These are phyloP conservation scores for Beauveria rudraprayagi DNA, from an alignment of 2,329 filamentous ascomycete genomes.

Conservation along the genomic window DNA sequence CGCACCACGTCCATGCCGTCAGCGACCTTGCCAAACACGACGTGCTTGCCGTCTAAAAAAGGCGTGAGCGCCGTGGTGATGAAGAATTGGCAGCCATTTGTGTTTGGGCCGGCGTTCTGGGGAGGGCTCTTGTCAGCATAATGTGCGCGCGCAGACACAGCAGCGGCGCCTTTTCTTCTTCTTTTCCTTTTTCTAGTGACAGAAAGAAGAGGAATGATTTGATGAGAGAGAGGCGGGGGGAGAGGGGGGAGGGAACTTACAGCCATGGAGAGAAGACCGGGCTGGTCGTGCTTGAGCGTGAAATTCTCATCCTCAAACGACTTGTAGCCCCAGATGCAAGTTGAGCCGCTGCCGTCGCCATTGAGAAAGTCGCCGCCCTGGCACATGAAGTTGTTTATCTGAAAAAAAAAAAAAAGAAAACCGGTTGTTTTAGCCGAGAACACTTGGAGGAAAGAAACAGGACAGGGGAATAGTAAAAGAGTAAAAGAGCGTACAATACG, in stretches of 20 bases:
- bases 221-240: not conserved
- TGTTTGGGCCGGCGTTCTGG: slow-evolving; percentile 83
- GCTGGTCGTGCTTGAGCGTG: slow-evolving; percentile 63
- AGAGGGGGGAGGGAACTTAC: slow-evolving; percentile 41
- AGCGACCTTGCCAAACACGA: slow-evolving; percentile 86
- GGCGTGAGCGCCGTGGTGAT: slow-evolving; percentile 84
- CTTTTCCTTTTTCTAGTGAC: too few species aligned
- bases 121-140: not conserved
- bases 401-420: too few species aligned
- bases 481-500: slow-evolving; percentile 59
- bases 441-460: too few species aligned
- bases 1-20: slow-evolving; percentile 84
- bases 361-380: slow-evolving; percentile 95
- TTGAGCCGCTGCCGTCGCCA: slow-evolving; percentile 82
- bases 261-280: slow-evolving; percentile 87
- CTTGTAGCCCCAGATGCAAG: slow-evolving; percentile 78
- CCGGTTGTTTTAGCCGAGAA: too few species aligned
- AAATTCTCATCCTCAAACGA: slow-evolving; percentile 92
- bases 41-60: slow-evolving; percentile 87
- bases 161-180: too few species aligned
- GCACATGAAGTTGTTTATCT: slow-evolving; percentile 67
- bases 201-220: not conserved
- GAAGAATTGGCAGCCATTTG: slow-evolving; percentile 96
- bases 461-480: not conserved
- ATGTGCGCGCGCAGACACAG: not conserved